These are phyloP conservation scores for Jacaranda copaia DNA, from an alignment of 257 asterid species.

Conservation along the genomic window DNA sequence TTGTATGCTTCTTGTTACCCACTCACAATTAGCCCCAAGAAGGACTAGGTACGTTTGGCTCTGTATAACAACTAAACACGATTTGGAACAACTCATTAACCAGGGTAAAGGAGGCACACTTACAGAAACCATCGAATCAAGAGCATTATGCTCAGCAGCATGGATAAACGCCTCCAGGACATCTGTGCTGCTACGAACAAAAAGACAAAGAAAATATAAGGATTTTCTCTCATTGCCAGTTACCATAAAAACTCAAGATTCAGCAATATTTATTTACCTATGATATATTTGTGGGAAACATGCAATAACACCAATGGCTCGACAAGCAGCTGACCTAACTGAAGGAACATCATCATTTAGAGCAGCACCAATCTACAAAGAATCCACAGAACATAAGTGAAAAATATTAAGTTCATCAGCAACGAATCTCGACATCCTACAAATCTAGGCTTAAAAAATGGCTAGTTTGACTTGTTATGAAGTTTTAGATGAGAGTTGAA, in stretches of 20 bases:
- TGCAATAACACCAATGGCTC: constrained; percentile 91
- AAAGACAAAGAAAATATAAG: not conserved
- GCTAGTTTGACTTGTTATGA: constrained; percentile 23
- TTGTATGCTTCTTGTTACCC: not conserved
- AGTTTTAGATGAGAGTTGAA: constrained; percentile 13
- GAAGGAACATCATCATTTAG: constrained; percentile 72
- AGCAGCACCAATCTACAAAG: constrained; percentile 73
- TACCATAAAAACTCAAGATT: constrained; percentile 28
- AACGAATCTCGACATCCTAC: not conserved
- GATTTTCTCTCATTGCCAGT: constrained; percentile 20
- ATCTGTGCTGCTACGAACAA: constrained; percentile 58
- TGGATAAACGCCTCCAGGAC: constrained; percentile 72
- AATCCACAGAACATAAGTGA: constrained; percentile 31
- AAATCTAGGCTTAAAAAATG: not conserved
- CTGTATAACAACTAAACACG: not conserved
- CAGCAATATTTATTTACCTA: constrained; percentile 56
- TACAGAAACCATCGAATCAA: constrained; percentile 78
- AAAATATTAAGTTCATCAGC: constrained; percentile 16
- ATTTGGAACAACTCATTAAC: not conserved
- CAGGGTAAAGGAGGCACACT: constrained; percentile 34
- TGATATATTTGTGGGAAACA: constrained; percentile 80
- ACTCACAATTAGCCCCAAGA: constrained; percentile 8
- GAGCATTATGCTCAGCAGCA: constrained; percentile 66
- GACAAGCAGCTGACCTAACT: constrained; percentile 95
- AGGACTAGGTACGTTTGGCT: not conserved